A percentile compares a stretch with the other conserved stretches of the same genome.
These are phyloP conservation scores for Wickerhamiella spandovensis DNA, from an alignment of 805 yeast genomes.

Conservation along the genomic window DNA sequence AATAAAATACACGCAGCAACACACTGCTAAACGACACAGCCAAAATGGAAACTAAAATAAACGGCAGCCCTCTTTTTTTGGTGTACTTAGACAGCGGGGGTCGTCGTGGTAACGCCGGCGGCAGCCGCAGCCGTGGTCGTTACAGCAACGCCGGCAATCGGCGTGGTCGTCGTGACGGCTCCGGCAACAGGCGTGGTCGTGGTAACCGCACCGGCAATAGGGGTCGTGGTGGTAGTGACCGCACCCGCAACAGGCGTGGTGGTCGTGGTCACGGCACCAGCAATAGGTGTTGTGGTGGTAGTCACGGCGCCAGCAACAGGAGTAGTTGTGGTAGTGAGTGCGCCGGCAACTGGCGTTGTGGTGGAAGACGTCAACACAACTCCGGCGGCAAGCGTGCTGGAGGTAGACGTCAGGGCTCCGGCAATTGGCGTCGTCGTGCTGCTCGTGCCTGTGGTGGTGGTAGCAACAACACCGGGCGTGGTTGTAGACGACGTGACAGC, in stretches of 20 bases:
- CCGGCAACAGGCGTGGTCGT: conserved; percentile 9
- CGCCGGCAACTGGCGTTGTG: neutral
- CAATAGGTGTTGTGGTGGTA: neutral
- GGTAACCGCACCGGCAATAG: neutral
- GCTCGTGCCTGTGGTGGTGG: neutral
- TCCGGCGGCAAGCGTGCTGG: too few relatives aligned
- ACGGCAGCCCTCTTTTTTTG: neutral
- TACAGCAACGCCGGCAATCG: conserved; percentile 11
- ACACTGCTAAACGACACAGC: neutral
- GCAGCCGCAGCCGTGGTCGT: conserved; percentile 19
- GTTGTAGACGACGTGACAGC: conserved; percentile 6
- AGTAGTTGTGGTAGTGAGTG: conserved; percentile 7
- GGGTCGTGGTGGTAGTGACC: neutral
- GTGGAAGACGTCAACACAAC: neutral
- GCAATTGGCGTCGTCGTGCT: neutral
- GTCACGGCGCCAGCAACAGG: conserved; percentile 2
- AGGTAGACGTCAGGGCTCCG: neutral
- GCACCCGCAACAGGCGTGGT: conserved; percentile 3
- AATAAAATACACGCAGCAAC: neutral
- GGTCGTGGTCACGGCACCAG: conserved; percentile 8
- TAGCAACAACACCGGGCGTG: neutral
- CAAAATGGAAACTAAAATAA: neutral
- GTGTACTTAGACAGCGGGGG: conserved; percentile 20
- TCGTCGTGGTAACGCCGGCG: conserved; percentile 17
- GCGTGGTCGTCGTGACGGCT: conserved; percentile 6